Conservation (phyloP, 1,284 basidiomycete species). For the Heterobasidion occidentale region DNA sequence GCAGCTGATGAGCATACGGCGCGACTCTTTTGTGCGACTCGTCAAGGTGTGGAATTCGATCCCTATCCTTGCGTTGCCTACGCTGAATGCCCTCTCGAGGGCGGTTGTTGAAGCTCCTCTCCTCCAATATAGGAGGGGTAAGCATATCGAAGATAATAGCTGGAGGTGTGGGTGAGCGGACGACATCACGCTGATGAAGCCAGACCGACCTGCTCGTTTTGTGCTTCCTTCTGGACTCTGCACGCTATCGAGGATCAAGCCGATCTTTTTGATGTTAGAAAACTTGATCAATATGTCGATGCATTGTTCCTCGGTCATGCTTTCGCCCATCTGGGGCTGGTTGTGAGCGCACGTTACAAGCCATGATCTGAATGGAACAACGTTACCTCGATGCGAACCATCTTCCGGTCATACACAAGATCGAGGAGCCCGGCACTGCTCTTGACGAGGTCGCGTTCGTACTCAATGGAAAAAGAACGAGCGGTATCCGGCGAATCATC, state of each 20-base stretch:
- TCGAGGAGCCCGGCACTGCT: conserved; percentile 40
- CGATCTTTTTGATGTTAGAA: conserved; percentile 44
- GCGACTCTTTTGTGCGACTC: conserved; percentile 41
- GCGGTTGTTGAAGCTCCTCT: conserved; percentile 36
- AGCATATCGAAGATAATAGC: conserved; percentile 50
- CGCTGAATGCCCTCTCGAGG: conserved; percentile 2
- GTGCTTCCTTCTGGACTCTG: conserved; percentile 17
- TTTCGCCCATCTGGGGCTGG: conserved; percentile 27
- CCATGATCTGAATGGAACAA: background rate
- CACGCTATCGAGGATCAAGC: conserved; percentile 32
- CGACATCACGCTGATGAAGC: background rate
- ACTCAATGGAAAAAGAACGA: conserved; percentile 57
- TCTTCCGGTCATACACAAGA: conserved; percentile 52
- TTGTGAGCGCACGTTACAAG: background rate
- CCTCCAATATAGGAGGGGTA: conserved; percentile 46
- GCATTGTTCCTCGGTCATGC: conserved; percentile 33
- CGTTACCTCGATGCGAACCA: conserved; percentile 44
- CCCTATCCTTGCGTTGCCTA: conserved; percentile 27
- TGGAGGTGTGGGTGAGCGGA: conserved; percentile 13
- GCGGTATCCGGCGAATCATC: conserved; percentile 16
- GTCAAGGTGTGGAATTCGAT: conserved; percentile 44
- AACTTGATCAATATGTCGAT: conserved; percentile 41
- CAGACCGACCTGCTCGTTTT: background rate
- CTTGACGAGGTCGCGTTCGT: conserved; percentile 20
- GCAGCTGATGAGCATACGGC: conserved; percentile 55